Base-by-base conservation (phyloP, 169 alveolate species). In the Plasmodium malariae region DNA sequence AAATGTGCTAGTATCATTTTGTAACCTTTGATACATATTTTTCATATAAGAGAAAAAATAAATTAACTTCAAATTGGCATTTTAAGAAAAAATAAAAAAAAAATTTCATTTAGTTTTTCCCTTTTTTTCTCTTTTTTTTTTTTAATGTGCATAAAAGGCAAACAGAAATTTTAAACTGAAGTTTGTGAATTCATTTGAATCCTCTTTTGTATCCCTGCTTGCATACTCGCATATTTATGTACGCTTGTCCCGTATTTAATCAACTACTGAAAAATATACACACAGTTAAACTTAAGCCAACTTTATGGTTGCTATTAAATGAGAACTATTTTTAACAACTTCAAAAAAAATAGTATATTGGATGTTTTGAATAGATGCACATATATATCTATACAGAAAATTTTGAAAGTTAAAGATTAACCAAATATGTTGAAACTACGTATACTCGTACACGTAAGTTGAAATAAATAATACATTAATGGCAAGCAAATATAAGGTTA, bases 1-100 rank as follows among this genome's bases (percentile, higher is more conserved):
- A 69, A n/a, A 24, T 55, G 26, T 69, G 72, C n/a, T n/a, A 70
- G 59, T 21, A 49, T 32, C 90, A 80, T 80, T 63, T 63, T 80
- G 57, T 32, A 37, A 28, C 55, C 21, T 63, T 34, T 62, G 40
- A 62, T 14, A 76, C 17, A n/a, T 70, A 21, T 57, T 43, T 24
- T 57, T 14, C 69, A 32, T 37, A 62, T 34, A 60, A 74, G 17
- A 65, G 17, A 57, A 24, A 17, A 57, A 57, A 57, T 19, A 5
- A 28, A 11, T 62, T 4, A 55, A 14, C 30, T 54, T 40, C 30
- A 55, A 73, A 65, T 32, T 37, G 54, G 73, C 76, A 34, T 54
- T 76, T 60, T 76, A 32, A 12, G 28, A 76, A 76, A 57, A 45
- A 19, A 45, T 24, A 40, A 70, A 70, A 65, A 54, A 72, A 26